These are phyloP conservation scores for Moesziomyces parantarcticus DNA, from an alignment of 1,284 basidiomycete genomes.

Conservation along the genomic window DNA sequence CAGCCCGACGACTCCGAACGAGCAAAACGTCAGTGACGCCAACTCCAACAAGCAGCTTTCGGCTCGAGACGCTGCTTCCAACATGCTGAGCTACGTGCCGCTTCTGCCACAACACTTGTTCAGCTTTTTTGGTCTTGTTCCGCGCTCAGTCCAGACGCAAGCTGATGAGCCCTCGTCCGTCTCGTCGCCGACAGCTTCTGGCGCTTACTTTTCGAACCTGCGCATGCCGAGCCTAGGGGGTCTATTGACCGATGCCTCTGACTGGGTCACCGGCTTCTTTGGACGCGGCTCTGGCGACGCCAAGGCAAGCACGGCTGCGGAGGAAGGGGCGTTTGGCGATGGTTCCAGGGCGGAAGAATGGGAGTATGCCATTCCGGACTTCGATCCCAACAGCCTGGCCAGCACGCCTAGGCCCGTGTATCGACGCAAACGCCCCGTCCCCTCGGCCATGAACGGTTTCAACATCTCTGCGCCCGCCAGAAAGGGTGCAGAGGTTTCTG, in stretches of 20 bases:
- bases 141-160: background rate
- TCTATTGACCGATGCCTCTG: slow-evolving; percentile 6
- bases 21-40: no score
- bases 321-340: background rate
- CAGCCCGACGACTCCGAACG: no score
- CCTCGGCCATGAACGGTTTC: slow-evolving; percentile 42
- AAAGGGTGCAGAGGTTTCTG: background rate
- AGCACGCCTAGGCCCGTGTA: slow-evolving; percentile 53
- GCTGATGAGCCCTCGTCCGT: background rate
- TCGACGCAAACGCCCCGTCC: slow-evolving; percentile 43
- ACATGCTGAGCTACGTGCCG: slow-evolving; percentile 39
- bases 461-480: slow-evolving; percentile 11
- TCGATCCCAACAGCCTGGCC: slow-evolving; percentile 38
- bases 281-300: slow-evolving; percentile 10
- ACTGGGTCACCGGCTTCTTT: slow-evolving; percentile 27
- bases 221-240: slow-evolving; percentile 8
- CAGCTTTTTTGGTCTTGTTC: slow-evolving; percentile 34
- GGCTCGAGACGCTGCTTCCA: background rate
- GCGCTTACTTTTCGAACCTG: slow-evolving; percentile 14
- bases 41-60: background rate
- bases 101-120: slow-evolving; percentile 50
- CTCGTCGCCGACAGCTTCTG: background rate
- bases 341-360: slow-evolving; percentile 43
- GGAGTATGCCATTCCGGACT: slow-evolving; percentile 55
- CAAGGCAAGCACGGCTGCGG: background rate